Evolutionary conservation across 768 basidiomycete genomes (phyloP), one percentile per base, ranked within the genome.

Genomic region (Russula foetens): DNA sequence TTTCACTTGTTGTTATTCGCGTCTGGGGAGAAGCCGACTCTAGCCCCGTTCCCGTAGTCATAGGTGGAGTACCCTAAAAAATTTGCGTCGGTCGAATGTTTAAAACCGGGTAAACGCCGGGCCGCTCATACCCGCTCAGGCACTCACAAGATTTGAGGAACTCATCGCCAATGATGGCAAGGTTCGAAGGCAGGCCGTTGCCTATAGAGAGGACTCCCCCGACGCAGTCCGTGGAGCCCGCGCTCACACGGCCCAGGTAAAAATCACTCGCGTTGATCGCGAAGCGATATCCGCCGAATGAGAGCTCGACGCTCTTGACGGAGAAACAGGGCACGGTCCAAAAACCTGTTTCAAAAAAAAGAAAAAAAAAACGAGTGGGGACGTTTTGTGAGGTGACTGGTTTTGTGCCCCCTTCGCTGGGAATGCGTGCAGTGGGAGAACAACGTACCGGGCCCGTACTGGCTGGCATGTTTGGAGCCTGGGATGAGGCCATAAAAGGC

Each of bases 61-160:
- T 78, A 87, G 26, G 79, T 74, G 6, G 80, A 74, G 67, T 86
- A 83, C 80, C 83, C 84, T 86, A 58, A 21, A n/a, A 6, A 23
- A 35, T 11, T 31, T 6, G 39, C 5, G n/a, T n/a, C 14, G 35
- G 35, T 7, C 31, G 2, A 7, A 12, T n/a, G 17, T n/a, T 21
- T 35, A 35, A 44, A n/a, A 44, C 12, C 33, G 21, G 28, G 53
- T 19, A 54, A 44, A 43, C 15, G n/a, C 6, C 24, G 21, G 1
- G 29, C 21, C 53, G 31, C 66, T 61, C 50, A 28, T 23, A 44
- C 28, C 7, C 44, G 52, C 9, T 28, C 8, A 43, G 29, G 47
- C 28, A 74, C 82, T 68, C 61, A 83, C 86, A 88, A 11, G 81
- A 84, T 72, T 87, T 88, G 48, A 86, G 68, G 67, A 88, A 86